phyloP scores from a whole-genome alignment of 768 basidiomycete genomes.

The Lentinula edodes region DNA sequence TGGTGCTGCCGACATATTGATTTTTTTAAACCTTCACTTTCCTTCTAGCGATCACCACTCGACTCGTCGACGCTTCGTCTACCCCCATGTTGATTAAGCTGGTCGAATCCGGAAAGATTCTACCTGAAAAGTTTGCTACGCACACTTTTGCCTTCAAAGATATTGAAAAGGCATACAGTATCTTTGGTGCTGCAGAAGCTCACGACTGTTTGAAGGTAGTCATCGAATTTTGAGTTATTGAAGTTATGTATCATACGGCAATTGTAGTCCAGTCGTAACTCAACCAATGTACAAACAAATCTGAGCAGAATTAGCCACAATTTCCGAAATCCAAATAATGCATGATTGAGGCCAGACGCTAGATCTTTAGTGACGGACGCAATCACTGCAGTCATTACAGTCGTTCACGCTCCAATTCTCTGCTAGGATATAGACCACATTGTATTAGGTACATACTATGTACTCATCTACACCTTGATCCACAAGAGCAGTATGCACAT shows the following conservation, averaged over 20 bases:
- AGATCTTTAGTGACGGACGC: no score
- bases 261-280: no score
- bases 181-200: constrained; percentile 14
- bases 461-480: background rate
- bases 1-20: no score
- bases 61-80: constrained; percentile 15
- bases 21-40: background rate
- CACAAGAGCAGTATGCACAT: background rate
- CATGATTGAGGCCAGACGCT: no score
- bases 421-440: no score
- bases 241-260: background rate
- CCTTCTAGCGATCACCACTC: constrained; percentile 15
- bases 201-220: constrained; percentile 18
- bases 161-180: constrained; percentile 14
- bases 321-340: no score
- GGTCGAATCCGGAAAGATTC: constrained; percentile 14
- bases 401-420: no score
- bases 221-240: constrained; percentile 12
- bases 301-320: no score
- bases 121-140: constrained; percentile 12
- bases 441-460: background rate
- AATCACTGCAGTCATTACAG: no score
- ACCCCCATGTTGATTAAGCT: constrained; percentile 16
- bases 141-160: constrained; percentile 16
- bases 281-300: no score